Evolutionary conservation across 2,329 filamentous ascomycete genomes (phyloP), one percentile per base, ranked within the genome.

Genomic region (Lasiodiplodia citricola): DNA sequence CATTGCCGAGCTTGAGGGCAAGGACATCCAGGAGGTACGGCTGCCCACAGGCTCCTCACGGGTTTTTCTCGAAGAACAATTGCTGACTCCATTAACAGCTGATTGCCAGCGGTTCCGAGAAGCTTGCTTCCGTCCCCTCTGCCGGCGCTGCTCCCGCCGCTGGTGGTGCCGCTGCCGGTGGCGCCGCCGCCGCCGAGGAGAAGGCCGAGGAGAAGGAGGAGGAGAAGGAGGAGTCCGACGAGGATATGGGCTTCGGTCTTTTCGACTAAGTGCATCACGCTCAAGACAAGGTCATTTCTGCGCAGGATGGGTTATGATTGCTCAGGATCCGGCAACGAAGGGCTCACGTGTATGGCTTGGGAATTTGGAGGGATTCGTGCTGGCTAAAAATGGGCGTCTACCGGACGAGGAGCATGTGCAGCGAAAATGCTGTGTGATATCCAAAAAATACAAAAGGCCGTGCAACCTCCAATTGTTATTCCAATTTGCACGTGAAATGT

Each of bases 121-220:
- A 99, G 91, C 93, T 99, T 80, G 96, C 96, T 78, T 97, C 95
- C 85, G 95, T 99, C 81, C 94, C 96, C 84, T 93, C 92, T 80
- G 96, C 94, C 79, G 94, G 94, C 80, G 93, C 90, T 81, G 92
- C 87, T 83, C 92, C 87, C 77, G 86, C 86, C 78, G 87, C 85
- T 75, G 79, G 81, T 75, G 84, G 86, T 82, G 89, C 85, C 80
- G 91, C 85, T 80, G 92, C 86, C 79, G 91, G 85, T 76, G 92
- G 85, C 76, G 90, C 84, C 76, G 89, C 84, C 75, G 76, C 78
- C 68, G 77, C 78, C 68, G 82, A 81, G 75, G 78, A 77, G 75
- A 88, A 86, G 73, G 84, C 83, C 72, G 85, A 88, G 75, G 87
- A 87, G 80, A 89, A 90, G 83, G 88, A 91, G 80, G 88, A 89